Evolutionary conservation across 352 stramenopile species (phyloP).

Genomic region (Globisporangium acanthophoron): DNA sequence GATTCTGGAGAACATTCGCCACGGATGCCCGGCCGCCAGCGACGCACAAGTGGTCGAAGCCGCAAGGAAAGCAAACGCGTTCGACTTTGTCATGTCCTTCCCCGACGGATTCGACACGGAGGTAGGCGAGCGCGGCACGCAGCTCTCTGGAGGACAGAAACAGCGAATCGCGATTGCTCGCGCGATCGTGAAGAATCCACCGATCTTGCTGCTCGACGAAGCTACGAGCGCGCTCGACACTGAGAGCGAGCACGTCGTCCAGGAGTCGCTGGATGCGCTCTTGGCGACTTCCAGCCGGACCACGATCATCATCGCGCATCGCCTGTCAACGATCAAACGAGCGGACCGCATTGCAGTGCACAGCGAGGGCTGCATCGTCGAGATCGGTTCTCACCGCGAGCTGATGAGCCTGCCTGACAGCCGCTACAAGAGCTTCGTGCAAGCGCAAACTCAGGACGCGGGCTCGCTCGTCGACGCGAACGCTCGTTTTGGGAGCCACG

Average conservation of each 20-base stretch:
- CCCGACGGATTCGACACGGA: constrained; percentile 86
- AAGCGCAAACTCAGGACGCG: constrained; percentile 6
- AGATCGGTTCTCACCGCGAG: constrained; percentile 90
- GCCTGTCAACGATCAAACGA: constrained; percentile 91
- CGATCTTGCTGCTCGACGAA: constrained; percentile 55
- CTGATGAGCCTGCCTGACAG: constrained; percentile 60
- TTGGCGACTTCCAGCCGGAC: constrained; percentile 14
- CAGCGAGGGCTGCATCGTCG: constrained; percentile 84
- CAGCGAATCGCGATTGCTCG: constrained; percentile 13
- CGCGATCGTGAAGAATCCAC: constrained; percentile 81
- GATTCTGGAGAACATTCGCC: constrained; percentile 77
- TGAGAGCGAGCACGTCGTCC: constrained; percentile 58
- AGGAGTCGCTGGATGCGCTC: constrained; percentile 69
- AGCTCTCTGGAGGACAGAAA: constrained; percentile 50
- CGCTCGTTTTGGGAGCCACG: no score
- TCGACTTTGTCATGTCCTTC: constrained; percentile 89
- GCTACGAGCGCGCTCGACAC: constrained; percentile 41
- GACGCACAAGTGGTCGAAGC: constrained; percentile 45
- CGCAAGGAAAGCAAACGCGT: constrained; percentile 69
- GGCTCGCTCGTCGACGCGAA: no score
- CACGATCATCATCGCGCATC: constrained; percentile 81
- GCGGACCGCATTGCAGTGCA: constrained; percentile 94
- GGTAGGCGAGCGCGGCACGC: constrained; percentile 79
- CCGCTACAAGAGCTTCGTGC: constrained; percentile 40
- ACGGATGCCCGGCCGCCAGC: constrained; percentile 55